Base-by-base conservation (phyloP, 106 monocot species). In the Platanthera zijinensis region DNA sequence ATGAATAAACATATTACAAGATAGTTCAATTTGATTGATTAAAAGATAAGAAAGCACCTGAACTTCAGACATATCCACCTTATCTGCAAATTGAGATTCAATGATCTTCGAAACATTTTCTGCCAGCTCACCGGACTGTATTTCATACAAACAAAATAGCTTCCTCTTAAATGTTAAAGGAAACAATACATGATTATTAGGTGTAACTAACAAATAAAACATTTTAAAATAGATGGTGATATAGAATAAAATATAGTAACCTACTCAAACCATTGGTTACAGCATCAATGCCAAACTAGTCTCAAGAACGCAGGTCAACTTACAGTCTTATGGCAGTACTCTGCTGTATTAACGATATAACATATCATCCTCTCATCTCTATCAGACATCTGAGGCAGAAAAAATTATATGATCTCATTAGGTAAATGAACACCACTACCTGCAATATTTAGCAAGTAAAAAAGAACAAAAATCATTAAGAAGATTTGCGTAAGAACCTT, bases 81-180 rank as follows among this genome's bases (percentile, higher is more conserved):
- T 99, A 75, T 89, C 94, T 57, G 71, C 76, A 81, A 88, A 94
- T 57, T 84, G 90, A 71, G 99, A 80, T 77, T 94, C 92, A 73
- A 99, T 99, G 52, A 94, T 88, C 83, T 99, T 99, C 14, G 88
- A 89, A 78, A 99, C 92, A 84, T 92, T 99, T 83, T 99, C 99
- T 80, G 99, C 99, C 66, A 99, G 82, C 72, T 99, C 99, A 76
- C 94, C 94, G 50, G 92, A 94, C 99, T 99, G 86, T 75, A 17
- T 50, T 53, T 47, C 45, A 48, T 14, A 79, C 1, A 81, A 39
- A 39, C 49, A 39, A 5, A 78, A 72, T 15, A 71, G 50, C 18
- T 71, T 7, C 7, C 32, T 67, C 30, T 67, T 69, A 69, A 5
- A 69, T 69, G 69, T 69, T 32, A 0, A 45, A 32, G 25, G 30